Evolutionary conservation across 2,329 filamentous ascomycete genomes (phyloP).

Genomic region (Aspergillus eucalypticola): DNA sequence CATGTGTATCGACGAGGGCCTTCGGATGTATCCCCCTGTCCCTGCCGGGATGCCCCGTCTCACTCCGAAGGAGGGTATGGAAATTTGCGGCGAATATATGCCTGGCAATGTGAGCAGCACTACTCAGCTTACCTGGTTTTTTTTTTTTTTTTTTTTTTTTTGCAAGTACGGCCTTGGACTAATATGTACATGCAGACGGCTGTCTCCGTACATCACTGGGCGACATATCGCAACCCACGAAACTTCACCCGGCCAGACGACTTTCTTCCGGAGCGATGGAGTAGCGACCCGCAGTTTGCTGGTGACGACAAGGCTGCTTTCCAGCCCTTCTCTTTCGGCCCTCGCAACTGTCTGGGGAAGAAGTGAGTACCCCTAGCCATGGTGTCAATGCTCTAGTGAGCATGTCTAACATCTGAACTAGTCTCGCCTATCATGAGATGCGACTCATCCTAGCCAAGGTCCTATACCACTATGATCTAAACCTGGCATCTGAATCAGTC

Average conservation of each 20-base stretch:
- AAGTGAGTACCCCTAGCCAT: constrained; percentile 25
- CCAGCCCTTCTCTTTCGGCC: constrained; percentile 31
- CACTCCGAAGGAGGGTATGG: constrained; percentile 36
- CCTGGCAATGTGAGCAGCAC: constrained; percentile 28
- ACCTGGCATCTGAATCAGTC: constrained; percentile 11
- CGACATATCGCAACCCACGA: constrained; percentile 21
- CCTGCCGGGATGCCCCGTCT: constrained; percentile 42
- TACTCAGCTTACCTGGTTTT: too few relatives aligned
- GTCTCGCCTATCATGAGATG: constrained; percentile 38
- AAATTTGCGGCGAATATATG: constrained; percentile 40
- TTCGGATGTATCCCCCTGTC: constrained; percentile 50
- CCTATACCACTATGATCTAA: constrained; percentile 26
- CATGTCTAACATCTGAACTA: constrained; percentile 8
- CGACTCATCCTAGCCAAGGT: constrained; percentile 26
- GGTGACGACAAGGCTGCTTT: constrained; percentile 21
- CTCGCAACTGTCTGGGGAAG: constrained; percentile 30
- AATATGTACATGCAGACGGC: constrained; percentile 16
- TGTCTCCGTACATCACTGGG: constrained; percentile 30
- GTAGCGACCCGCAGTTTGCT: constrained; percentile 21
- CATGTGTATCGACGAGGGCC: constrained; percentile 49
- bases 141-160: neutral
- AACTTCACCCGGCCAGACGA: constrained; percentile 26
- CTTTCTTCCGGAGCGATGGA: constrained; percentile 34
- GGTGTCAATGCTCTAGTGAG: neutral
- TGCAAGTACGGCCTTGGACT: neutral